These are phyloP conservation scores for Pseudevernia furfuracea DNA, from an alignment of 495 filamentous ascomycete genomes.

Conservation along the genomic window DNA sequence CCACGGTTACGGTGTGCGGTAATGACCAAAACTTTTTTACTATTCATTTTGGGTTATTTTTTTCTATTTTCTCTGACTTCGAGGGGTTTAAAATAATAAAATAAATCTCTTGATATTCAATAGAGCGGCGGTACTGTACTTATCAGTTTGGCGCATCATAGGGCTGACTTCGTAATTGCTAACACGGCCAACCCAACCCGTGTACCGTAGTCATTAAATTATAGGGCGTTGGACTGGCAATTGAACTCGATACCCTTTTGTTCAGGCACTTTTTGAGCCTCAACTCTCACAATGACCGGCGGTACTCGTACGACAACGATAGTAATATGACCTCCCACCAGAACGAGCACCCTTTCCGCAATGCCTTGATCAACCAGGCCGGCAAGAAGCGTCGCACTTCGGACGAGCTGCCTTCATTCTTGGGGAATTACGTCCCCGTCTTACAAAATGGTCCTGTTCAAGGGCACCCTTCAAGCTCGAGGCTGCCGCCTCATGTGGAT, in stretches of 20 bases:
- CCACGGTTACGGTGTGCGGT: no score
- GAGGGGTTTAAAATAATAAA: no score
- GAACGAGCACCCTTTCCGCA: constrained; percentile 13
- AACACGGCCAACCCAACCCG: background rate
- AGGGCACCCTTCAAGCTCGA: background rate
- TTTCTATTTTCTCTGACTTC: no score
- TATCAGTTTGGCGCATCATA: background rate
- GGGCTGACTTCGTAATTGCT: background rate
- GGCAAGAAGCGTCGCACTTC: constrained; percentile 21
- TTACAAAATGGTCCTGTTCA: constrained; percentile 10
- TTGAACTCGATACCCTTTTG: background rate
- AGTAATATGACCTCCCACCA: constrained; percentile 17
- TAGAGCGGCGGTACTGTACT: no score
- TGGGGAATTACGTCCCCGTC: constrained; percentile 20
- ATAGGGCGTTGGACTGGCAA: background rate
- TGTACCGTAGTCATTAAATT: background rate
- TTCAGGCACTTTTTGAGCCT: background rate
- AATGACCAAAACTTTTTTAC: no score
- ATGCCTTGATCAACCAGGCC: constrained; percentile 18
- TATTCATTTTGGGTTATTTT: no score
- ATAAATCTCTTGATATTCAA: no score
- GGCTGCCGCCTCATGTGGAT: background rate
- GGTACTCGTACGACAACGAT: background rate
- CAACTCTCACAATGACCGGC: constrained; percentile 3
- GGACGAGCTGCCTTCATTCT: constrained; percentile 14